Conservation (phyloP, 164 flowering plant species). For the Cinnamomum micranthum region DNA sequence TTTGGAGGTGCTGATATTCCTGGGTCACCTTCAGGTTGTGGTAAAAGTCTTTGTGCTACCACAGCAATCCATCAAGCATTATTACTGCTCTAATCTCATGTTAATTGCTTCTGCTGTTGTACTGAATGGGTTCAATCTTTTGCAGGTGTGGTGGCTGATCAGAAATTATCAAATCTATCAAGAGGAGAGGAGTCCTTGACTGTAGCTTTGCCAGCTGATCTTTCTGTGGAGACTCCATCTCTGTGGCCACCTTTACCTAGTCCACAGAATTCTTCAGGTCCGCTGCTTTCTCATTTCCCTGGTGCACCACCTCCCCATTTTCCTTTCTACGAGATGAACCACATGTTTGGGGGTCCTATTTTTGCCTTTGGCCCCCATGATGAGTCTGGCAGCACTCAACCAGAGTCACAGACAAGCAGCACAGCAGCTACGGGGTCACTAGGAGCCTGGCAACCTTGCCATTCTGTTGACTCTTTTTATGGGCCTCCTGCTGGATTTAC, state of each 20-base stretch:
- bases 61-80: not conserved
- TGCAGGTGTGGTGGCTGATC: constrained; percentile 48
- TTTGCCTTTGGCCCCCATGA: constrained; percentile 85
- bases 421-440: constrained; percentile 56
- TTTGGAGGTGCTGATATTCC: constrained; percentile 44
- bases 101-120: not conserved
- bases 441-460: constrained; percentile 78
- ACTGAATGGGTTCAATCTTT: constrained; percentile 12
- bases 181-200: constrained; percentile 70
- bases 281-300: constrained; percentile 79
- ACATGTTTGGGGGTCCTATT: constrained; percentile 74
- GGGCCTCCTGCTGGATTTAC: constrained; percentile 73
- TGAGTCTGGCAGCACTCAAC: constrained; percentile 54
- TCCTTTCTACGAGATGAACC: constrained; percentile 88
- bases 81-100: not conserved
- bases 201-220: constrained; percentile 96
- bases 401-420: constrained; percentile 58
- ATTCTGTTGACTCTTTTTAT: constrained; percentile 86
- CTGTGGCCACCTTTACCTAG: constrained; percentile 83
- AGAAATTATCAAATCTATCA: constrained; percentile 43
- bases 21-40: constrained; percentile 33
- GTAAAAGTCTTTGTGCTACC: not conserved
- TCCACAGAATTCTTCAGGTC: constrained; percentile 65
- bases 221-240: constrained; percentile 84
- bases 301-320: constrained; percentile 73